phyloP scores from a whole-genome alignment of 768 basidiomycete species.

The Hydnomerulius pinastri region DNA sequence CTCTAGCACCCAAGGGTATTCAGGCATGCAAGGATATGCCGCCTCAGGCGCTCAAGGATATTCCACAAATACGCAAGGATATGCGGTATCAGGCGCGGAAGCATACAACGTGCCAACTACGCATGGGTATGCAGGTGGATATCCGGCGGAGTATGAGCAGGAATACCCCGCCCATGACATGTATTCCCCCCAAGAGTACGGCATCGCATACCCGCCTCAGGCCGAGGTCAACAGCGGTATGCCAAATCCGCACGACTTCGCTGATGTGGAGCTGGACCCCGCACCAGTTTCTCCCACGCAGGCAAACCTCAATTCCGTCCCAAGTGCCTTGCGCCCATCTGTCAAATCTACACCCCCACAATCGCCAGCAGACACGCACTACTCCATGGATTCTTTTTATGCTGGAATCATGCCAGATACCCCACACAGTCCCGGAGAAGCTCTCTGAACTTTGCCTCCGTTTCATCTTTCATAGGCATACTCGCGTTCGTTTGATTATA shows the following conservation, averaged over 20 bases:
- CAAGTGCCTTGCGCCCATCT: constrained; percentile 18
- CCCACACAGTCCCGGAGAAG: constrained; percentile 11
- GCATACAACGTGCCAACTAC: too few relatives aligned
- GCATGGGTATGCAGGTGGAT: constrained; percentile 1
- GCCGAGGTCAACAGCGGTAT: constrained; percentile 3
- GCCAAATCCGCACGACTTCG: constrained; percentile 16
- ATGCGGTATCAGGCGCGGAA: constrained; percentile 3
- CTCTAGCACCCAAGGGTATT: too few relatives aligned
- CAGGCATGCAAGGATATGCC: constrained; percentile 6
- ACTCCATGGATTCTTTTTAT: constrained; percentile 33
- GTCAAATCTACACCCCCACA: constrained; percentile 4
- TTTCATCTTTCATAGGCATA: constrained; percentile 1
- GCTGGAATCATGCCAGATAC: constrained; percentile 17
- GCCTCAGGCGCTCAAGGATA: too few relatives aligned
- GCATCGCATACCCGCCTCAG: constrained; percentile 30
- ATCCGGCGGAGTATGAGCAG: constrained; percentile 8
- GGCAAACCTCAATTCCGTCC: background rate
- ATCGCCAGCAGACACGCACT: constrained; percentile 14
- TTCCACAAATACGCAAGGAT: background rate
- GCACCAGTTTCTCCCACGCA: constrained; percentile 1
- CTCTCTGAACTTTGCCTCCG: constrained; percentile 15
- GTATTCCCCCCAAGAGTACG: constrained; percentile 24
- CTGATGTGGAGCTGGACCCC: constrained; percentile 11
- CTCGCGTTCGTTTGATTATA: background rate
- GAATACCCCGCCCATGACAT: constrained; percentile 21